A percentile compares a stretch with the other conserved stretches of the same genome.
phyloP scores from a whole-genome alignment of 2,329 filamentous ascomycete genomes.

The Fusarium albidum region DNA sequence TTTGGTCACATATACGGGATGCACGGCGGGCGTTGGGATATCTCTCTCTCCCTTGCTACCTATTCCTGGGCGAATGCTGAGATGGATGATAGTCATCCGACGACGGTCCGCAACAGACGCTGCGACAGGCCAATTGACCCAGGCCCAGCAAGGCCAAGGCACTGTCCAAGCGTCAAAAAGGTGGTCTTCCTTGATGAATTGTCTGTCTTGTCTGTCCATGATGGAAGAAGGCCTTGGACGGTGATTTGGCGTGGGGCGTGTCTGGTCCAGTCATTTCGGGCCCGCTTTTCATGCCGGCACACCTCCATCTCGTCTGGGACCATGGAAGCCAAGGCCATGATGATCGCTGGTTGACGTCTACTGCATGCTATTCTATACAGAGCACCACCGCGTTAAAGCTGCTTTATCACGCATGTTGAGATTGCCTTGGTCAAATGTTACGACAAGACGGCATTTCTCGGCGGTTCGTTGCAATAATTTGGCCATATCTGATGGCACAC shows the following conservation, averaged over 20 bases:
- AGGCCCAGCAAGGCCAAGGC: background rate
- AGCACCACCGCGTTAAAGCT: background rate
- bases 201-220: constrained; percentile 6
- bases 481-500: background rate
- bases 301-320: constrained; percentile 8
- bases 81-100: constrained; percentile 4
- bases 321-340: constrained; percentile 10
- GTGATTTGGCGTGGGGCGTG: constrained; percentile 38
- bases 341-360: constrained; percentile 8
- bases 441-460: background rate
- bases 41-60: background rate
- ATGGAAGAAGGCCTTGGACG: constrained; percentile 10
- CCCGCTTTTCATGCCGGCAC: constrained; percentile 14
- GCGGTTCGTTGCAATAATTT: background rate
- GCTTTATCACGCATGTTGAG: background rate
- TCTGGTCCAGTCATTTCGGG: constrained; percentile 38
- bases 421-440: too few relatives aligned
- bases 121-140: background rate
- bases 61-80: constrained; percentile 4
- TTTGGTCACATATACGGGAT: background rate
- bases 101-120: background rate
- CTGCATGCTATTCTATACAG: background rate
- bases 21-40: constrained; percentile 17
- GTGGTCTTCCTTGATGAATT: constrained; percentile 22
- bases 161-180: constrained; percentile 14